phyloP scores from a whole-genome alignment of 805 yeast species.

The Saturnispora besseyi region DNA sequence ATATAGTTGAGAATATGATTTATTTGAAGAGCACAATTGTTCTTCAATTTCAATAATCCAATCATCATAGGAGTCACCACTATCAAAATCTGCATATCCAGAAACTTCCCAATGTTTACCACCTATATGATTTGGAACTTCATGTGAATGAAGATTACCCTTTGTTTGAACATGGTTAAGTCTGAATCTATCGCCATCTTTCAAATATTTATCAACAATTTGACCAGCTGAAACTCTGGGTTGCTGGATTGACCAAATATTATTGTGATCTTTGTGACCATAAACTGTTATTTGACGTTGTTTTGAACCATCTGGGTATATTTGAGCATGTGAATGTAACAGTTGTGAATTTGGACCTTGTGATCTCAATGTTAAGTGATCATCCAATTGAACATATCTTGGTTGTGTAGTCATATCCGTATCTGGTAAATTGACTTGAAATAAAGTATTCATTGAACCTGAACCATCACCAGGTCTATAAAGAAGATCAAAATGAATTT shows the following conservation, averaged over 20 bases:
- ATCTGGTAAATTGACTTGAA: slow-evolving; percentile 78
- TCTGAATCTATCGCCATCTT: slow-evolving; percentile 55
- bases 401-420: slow-evolving; percentile 61
- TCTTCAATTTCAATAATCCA: slow-evolving; percentile 68
- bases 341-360: slow-evolving; percentile 67
- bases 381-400: slow-evolving; percentile 52
- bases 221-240: slow-evolving; percentile 24
- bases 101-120: slow-evolving; percentile 49
- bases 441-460: slow-evolving; percentile 78
- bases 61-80: slow-evolving; percentile 68
- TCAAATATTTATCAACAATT: slow-evolving; percentile 26
- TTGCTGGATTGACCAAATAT: slow-evolving; percentile 50
- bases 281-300: slow-evolving; percentile 97
- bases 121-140: slow-evolving; percentile 52
- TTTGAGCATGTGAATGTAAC: slow-evolving; percentile 79
- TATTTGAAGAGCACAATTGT: slow-evolving; percentile 32
- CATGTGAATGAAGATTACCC: slow-evolving; percentile 66
- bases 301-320: slow-evolving; percentile 83
- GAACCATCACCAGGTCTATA: slow-evolving; percentile 81
- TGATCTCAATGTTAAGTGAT: slow-evolving; percentile 54
- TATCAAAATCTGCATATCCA: slow-evolving; percentile 55
- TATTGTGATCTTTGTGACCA: slow-evolving; percentile 84
- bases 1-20: slow-evolving; percentile 17
- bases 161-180: slow-evolving; percentile 53
- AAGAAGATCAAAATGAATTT: slow-evolving; percentile 65